Base-by-base conservation (phyloP, 176 grass and related monocot species). In the Raddia distichophylla region DNA sequence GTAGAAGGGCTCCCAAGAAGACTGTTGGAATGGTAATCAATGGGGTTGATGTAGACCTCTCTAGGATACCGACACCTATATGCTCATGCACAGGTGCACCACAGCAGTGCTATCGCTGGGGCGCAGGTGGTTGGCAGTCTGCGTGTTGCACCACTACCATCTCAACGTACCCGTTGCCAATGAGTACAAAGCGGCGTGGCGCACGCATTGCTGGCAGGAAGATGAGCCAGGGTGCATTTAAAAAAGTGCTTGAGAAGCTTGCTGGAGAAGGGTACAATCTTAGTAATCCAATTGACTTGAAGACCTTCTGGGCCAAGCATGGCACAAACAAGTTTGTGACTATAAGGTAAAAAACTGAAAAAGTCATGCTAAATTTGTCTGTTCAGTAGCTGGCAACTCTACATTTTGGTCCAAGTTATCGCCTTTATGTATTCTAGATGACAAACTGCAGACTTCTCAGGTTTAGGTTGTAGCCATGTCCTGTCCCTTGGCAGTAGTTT, bases 261-360 rank as follows among this genome's bases (percentile, higher is more conserved):
- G 83, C 83, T 34, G 82, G 82, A 7, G 88, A 90, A 82, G 88
- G 88, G 47, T 81, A 85, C 48, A 80, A 90, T 63, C 84, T 90
- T 80, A 75, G 79, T 46, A 80, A 90, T 73, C 83, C 88, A 8
- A 90, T 90, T 82, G 88, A 90, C 60, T 62, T 90, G 57, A 86
- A 80, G 73, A 86, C 78, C 20, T 90, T 90, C 47, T 90, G 88
- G 88, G 88, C 88, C 10, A 90, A 90, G 64, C 88, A 90, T 77
- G 88, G 88, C 5, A 90, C 88, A 61, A 90, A 90, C 77, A 90
- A 90, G 88, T 90, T 86, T 44, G 88, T 90, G 65, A 90, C 78
- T 12, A 90, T 90, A 71, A 84, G 83, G 73, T 73, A 73, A 73
- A 37, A 37, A 5, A 37, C 70, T 90, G 37, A 67, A 68, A 27